phyloP scores from a whole-genome alignment of 2,329 filamentous ascomycete genomes.

The Ploettnerulaceae sp. region DNA sequence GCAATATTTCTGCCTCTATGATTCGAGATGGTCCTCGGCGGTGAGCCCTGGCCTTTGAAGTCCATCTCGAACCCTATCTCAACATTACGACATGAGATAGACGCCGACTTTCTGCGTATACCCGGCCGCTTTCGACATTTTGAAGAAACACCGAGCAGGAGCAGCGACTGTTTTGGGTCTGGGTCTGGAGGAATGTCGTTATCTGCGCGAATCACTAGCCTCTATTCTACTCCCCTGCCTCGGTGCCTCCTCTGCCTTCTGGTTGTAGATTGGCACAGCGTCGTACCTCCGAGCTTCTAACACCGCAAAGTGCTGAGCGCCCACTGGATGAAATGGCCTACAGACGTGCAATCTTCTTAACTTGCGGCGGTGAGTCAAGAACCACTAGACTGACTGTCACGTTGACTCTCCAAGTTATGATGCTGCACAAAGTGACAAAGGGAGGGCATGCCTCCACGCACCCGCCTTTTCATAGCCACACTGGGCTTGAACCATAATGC shows the following conservation, averaged over 20 bases:
- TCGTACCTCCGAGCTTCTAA: slow-evolving; percentile 14
- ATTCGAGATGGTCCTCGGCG: slow-evolving; percentile 2
- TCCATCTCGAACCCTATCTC: not conserved
- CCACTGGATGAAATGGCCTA: slow-evolving; percentile 1
- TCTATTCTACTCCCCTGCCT: no score
- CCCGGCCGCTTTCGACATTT: not conserved
- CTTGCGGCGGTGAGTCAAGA: slow-evolving; percentile 13
- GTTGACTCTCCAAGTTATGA: slow-evolving; percentile 8
- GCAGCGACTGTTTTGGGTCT: no score
- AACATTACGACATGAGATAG: not conserved
- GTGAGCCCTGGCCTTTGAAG: not conserved
- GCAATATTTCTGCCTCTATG: no score
- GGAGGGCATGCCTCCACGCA: slow-evolving; percentile 2
- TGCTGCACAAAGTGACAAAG: slow-evolving; percentile 6
- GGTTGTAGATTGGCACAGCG: slow-evolving; percentile 10
- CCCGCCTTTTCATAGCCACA: slow-evolving; percentile 2
- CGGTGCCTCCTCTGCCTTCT: slow-evolving; percentile 17
- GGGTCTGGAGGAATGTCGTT: no score
- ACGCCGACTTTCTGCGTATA: slow-evolving; percentile 9
- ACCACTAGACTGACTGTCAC: slow-evolving; percentile 6
- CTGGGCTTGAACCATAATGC: not conserved
- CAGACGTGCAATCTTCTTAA: not conserved
- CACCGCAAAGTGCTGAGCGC: not conserved
- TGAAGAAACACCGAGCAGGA: not conserved
- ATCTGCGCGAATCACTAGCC: not conserved